A percentile compares a stretch with the other conserved stretches of the same genome.
phyloP scores from a whole-genome alignment of 805 yeast genomes.

The Yarrowia bubula region DNA sequence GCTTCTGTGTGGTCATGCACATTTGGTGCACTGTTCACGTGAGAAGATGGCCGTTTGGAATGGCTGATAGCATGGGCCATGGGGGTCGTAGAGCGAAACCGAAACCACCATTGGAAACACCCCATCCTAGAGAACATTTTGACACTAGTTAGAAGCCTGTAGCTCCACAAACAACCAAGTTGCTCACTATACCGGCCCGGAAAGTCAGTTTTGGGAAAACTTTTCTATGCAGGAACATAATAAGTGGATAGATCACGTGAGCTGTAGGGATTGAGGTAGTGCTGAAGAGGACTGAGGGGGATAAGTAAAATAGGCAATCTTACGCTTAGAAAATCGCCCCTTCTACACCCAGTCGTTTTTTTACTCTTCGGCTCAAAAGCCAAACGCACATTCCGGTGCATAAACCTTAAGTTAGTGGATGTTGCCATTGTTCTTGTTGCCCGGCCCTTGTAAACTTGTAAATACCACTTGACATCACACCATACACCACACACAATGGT shows the following conservation, averaged over 20 bases:
- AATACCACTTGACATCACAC: neutral
- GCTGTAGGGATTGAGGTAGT: too few species aligned
- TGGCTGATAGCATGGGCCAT: neutral
- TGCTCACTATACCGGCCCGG: too few species aligned
- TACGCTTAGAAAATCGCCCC: too few species aligned
- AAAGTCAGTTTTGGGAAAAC: neutral
- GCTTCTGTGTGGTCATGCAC: neutral
- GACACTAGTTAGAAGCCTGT: neutral
- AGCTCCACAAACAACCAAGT: neutral
- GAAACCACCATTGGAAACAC: neutral
- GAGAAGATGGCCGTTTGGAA: neutral
- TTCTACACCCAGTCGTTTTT: too few species aligned
- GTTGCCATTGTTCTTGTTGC: neutral
- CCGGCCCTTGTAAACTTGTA: too few species aligned
- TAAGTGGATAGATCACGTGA: too few species aligned
- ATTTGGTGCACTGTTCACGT: constrained; percentile 13
- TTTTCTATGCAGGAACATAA: constrained; percentile 19
- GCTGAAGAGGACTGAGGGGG: too few species aligned
- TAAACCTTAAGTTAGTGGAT: neutral
- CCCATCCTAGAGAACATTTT: neutral
- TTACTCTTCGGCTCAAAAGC: neutral
- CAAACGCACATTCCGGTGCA: constrained; percentile 14
- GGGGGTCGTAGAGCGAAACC: neutral
- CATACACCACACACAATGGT: neutral
- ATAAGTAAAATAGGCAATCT: too few species aligned